Evolutionary conservation across 495 filamentous ascomycete species (phyloP).

Genomic region (Aspergillus steynii): DNA sequence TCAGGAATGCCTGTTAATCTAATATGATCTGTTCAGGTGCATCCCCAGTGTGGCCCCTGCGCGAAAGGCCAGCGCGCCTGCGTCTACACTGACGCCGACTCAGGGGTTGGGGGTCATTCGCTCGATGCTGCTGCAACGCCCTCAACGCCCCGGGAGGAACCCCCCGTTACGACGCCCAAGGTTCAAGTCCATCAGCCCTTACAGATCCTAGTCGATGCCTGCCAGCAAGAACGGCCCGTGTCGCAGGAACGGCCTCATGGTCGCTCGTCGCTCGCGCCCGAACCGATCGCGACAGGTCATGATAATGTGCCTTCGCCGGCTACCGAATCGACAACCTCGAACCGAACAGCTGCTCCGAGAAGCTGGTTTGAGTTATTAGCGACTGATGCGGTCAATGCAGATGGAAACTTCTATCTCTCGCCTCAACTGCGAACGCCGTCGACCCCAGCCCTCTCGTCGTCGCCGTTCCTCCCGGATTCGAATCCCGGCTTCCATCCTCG

Average conservation of each 20-base stretch:
- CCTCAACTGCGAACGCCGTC: slow-evolving; percentile 18
- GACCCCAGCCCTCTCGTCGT: neutral
- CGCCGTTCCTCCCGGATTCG: slow-evolving; percentile 10
- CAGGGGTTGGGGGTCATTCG: neutral
- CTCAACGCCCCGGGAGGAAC: neutral
- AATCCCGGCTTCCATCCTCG: slow-evolving; percentile 23
- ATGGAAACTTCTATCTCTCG: slow-evolving; percentile 27
- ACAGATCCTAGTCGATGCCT: slow-evolving; percentile 28
- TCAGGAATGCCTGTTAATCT: no score
- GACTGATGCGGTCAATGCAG: slow-evolving; percentile 30
- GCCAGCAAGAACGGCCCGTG: slow-evolving; percentile 21
- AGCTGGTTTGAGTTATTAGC: slow-evolving; percentile 36
- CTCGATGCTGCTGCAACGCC: neutral
- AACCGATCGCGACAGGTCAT: slow-evolving; percentile 2
- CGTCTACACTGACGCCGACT: slow-evolving; percentile 15
- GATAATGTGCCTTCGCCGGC: slow-evolving; percentile 24
- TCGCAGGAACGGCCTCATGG: neutral
- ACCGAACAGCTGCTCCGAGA: slow-evolving; percentile 22
- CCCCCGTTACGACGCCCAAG: neutral
- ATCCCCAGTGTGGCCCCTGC: slow-evolving; percentile 34
- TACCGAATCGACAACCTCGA: slow-evolving; percentile 25
- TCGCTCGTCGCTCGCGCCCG: neutral
- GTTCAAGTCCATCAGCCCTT: slow-evolving; percentile 19
- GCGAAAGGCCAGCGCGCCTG: slow-evolving; percentile 32
- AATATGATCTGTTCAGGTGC: slow-evolving; percentile 15